Evolutionary conservation across 208 protist species (phyloP).

Genomic region (Porcisia hertigi): DNA sequence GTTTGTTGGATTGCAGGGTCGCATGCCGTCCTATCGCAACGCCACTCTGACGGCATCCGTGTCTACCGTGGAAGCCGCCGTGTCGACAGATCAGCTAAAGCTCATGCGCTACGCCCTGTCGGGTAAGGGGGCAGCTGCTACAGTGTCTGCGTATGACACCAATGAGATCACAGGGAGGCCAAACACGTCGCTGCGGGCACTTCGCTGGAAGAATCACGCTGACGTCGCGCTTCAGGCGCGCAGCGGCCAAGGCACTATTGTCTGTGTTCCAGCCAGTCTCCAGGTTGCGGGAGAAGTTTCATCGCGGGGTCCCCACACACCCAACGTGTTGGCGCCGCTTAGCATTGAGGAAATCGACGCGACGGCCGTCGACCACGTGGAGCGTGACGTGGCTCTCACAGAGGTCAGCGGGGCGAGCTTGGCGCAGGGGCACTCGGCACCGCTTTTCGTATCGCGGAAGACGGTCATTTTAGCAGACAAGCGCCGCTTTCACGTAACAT

Average conservation of each 20-base stretch:
- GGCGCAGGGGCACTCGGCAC: background rate
- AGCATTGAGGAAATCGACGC: constrained; percentile 19
- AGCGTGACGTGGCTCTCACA: constrained; percentile 10
- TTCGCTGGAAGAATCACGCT: constrained; percentile 14
- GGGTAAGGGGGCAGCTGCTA: background rate
- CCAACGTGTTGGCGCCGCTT: background rate
- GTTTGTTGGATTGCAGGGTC: constrained; percentile 36
- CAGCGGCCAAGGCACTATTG: constrained; percentile 6
- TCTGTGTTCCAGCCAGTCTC: background rate
- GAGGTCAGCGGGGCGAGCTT: background rate
- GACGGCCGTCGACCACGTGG: constrained; percentile 26
- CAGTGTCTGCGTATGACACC: background rate
- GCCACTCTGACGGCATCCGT: constrained; percentile 34
- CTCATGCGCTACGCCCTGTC: constrained; percentile 16
- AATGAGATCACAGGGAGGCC: too few relatives aligned
- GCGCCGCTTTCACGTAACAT: constrained; percentile 28
- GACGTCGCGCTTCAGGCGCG: constrained; percentile 17
- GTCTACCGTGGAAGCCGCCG: constrained; percentile 33
- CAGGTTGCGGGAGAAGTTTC: background rate
- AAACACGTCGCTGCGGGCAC: background rate
- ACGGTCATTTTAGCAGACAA: constrained; percentile 21
- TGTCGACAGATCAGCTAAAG: constrained; percentile 28
- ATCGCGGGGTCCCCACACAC: background rate
- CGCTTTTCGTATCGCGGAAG: constrained; percentile 18
- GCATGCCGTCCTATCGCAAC: constrained; percentile 17